Percentiles rank a stretch among this genome's conserved stretches.
Evolutionary conservation across 2,329 filamentous ascomycete genomes (phyloP).

Genomic region (Diaporthe helianthi): DNA sequence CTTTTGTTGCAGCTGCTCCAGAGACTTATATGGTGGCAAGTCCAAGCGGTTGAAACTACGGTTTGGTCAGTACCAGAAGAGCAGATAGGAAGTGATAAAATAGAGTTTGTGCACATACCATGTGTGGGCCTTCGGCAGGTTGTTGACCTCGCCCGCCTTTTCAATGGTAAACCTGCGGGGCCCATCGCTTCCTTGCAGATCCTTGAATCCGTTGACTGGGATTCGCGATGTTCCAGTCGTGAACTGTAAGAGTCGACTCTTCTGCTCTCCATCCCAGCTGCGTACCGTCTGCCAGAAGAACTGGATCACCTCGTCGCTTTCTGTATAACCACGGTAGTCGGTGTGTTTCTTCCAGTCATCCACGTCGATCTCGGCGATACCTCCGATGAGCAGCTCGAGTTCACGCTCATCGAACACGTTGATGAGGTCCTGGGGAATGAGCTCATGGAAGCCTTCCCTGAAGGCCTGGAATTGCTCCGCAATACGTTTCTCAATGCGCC

Average conservation of each 20-base stretch:
- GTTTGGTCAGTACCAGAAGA: neutral
- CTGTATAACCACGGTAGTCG: conserved; percentile 97
- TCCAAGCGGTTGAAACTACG: conserved; percentile 94
- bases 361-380: conserved; percentile 99
- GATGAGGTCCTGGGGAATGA: conserved; percentile 94
- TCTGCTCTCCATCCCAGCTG: conserved; percentile 97
- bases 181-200: conserved; percentile 95
- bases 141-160: conserved; percentile 89
- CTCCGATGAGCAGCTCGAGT: conserved; percentile 92
- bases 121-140: conserved; percentile 95
- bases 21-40: conserved; percentile 88
- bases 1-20: conserved; percentile 86
- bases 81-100: neutral
- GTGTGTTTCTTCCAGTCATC: conserved; percentile 99
- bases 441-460: conserved; percentile 95
- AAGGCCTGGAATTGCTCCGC: conserved; percentile 99
- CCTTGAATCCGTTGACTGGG: conserved; percentile 99
- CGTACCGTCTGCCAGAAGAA: conserved; percentile 99
- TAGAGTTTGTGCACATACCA: conserved; percentile 71
- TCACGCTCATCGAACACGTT: conserved; percentile 99
- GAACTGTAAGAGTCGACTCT: conserved; percentile 94
- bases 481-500: conserved; percentile 98
- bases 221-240: conserved; percentile 97
- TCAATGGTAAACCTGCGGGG: conserved; percentile 97
- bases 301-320: conserved; percentile 95